A percentile compares a stretch with the other conserved stretches of the same genome.
Conservation (phyloP, 371 early-diverging fungal species). For the Cokeromyces recurvatus region DNA sequence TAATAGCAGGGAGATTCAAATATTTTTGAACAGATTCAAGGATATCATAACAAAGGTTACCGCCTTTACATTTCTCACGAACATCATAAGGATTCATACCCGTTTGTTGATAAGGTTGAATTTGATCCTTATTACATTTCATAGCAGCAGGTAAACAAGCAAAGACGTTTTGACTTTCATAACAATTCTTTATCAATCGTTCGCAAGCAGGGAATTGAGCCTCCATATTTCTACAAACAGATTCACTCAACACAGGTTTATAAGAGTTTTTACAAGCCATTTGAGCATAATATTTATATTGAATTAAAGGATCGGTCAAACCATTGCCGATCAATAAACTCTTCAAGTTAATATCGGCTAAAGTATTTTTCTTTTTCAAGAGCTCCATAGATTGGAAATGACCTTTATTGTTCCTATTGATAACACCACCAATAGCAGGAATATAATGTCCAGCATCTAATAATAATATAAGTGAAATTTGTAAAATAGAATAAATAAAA, state of each 20-base stretch:
- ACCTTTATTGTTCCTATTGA: conserved; percentile 64
- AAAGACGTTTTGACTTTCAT: conserved; percentile 67
- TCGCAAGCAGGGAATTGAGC: conserved; percentile 74
- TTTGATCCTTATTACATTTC: conserved; percentile 80
- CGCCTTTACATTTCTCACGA: conserved; percentile 69
- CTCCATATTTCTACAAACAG: conserved; percentile 70
- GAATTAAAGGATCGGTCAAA: conserved; percentile 81
- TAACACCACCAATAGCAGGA: conserved; percentile 71
- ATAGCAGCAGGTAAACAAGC: conserved; percentile 82
- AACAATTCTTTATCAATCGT: conserved; percentile 76
- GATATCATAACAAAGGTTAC: conserved; percentile 81
- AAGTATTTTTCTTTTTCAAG: conserved; percentile 28
- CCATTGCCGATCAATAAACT: conserved; percentile 91
- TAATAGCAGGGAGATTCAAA: conserved; percentile 78
- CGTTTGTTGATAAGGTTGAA: conserved; percentile 55
- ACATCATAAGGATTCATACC: conserved; percentile 83
- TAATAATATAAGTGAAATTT: no score
- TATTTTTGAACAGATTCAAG: conserved; percentile 70
- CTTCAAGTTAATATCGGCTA: conserved; percentile 66
- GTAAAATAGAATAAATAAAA: background rate
- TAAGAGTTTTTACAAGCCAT: conserved; percentile 83
- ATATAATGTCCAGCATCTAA: conserved; percentile 73
- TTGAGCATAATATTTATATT: conserved; percentile 87
- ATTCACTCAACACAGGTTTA: conserved; percentile 63
- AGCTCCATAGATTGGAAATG: conserved; percentile 29